These are phyloP conservation scores for Phlebiopsis flavidoalba DNA, from an alignment of 768 basidiomycete species.

Conservation along the genomic window DNA sequence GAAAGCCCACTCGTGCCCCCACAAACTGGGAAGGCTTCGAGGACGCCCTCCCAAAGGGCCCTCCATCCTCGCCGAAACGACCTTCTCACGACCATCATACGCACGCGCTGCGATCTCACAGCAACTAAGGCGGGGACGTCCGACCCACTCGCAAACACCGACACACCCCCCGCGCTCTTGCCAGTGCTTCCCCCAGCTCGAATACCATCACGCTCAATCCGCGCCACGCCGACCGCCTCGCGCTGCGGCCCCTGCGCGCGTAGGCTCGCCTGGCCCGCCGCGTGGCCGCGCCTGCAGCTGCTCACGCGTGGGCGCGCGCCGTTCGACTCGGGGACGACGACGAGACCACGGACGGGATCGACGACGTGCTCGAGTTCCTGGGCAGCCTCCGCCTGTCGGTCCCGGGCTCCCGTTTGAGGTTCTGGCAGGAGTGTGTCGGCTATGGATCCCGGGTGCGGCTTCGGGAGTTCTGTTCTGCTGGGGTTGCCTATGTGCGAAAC, in stretches of 20 bases:
- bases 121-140: background rate
- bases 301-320: background rate
- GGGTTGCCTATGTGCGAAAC: too few species aligned
- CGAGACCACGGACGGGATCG: background rate
- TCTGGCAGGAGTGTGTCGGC: too few species aligned
- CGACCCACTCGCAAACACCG: background rate
- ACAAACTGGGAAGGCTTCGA: too few species aligned
- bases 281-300: constrained; percentile 1
- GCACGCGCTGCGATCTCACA: background rate
- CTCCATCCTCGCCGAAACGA: too few species aligned
- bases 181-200: background rate
- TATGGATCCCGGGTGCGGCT: too few species aligned
- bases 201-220: background rate
- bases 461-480: too few species aligned
- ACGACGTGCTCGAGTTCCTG: too few species aligned
- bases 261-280: background rate
- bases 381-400: too few species aligned
- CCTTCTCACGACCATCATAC: too few species aligned
- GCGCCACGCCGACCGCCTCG: background rate
- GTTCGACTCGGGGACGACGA: background rate
- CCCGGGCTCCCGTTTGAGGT: too few species aligned
- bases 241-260: background rate
- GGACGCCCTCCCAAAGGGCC: too few species aligned
- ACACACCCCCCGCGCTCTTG: background rate
- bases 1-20: too few species aligned